A percentile compares a stretch with the other conserved stretches of the same genome.
Evolutionary conservation across 176 grass and related monocot genomes (phyloP).

Genomic region (Oryza australiensis): DNA sequence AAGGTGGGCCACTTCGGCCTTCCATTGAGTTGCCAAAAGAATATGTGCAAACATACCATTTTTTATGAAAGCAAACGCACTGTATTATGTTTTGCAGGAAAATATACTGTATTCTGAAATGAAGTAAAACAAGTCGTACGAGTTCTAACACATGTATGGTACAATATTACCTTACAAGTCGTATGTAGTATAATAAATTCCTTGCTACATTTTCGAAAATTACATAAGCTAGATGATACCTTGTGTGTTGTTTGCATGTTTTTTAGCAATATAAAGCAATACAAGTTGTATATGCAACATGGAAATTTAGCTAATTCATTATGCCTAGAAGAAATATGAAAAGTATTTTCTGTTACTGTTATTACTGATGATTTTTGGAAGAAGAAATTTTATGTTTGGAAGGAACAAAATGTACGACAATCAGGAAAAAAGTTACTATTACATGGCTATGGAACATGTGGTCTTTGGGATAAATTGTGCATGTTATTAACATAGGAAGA

Average conservation of each 20-base stretch:
- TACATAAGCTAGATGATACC: neutral
- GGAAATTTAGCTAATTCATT: neutral
- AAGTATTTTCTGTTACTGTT: neutral
- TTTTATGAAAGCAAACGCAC: too few species aligned
- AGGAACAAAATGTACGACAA: neutral
- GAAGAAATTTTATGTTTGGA: neutral
- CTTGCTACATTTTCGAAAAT: neutral
- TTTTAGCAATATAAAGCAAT: neutral
- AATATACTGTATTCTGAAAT: neutral
- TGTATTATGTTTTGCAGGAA: too few species aligned
- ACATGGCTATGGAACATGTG: neutral
- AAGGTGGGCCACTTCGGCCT: neutral
- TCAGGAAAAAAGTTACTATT: too few species aligned
- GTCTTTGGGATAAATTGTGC: neutral
- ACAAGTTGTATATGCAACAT: neutral
- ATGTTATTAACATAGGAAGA: neutral
- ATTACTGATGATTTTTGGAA: neutral
- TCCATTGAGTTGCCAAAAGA: neutral
- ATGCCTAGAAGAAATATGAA: neutral
- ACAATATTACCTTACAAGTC: neutral
- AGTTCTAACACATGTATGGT: neutral
- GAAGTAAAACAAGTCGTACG: neutral
- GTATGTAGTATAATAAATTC: neutral
- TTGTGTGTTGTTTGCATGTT: neutral
- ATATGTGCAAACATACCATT: neutral